A percentile compares a stretch with the other conserved stretches of the same genome.
phyloP scores from a whole-genome alignment of 495 filamentous ascomycete species.

The Penicillium diatomitis region DNA sequence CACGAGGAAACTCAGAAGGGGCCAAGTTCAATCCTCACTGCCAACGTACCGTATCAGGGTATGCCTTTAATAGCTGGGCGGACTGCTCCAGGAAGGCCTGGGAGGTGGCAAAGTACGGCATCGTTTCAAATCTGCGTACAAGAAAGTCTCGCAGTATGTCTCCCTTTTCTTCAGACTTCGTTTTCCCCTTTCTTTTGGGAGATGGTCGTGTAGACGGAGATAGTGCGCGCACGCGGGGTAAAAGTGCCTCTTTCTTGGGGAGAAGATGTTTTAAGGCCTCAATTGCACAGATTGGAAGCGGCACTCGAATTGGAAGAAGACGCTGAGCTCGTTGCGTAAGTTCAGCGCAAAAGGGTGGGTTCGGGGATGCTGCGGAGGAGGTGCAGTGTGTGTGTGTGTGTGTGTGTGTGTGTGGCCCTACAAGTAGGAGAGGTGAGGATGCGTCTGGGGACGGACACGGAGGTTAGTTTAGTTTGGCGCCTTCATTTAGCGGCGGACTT shows the following conservation, averaged over 20 bases:
- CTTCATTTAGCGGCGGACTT: conserved; percentile 14
- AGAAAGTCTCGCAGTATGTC: conserved; percentile 4
- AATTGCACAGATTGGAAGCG: no score
- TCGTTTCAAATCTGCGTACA: conserved; percentile 16
- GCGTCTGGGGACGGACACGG: neutral
- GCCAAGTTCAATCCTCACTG: no score
- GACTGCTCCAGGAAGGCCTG: conserved; percentile 59
- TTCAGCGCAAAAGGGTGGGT: no score
- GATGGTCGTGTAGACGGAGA: neutral
- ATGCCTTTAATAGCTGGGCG: conserved; percentile 50
- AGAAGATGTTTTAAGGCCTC: no score
- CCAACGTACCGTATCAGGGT: conserved; percentile 50
- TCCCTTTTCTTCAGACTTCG: no score
- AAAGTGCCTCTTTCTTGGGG: no score
- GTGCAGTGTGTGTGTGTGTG: neutral
- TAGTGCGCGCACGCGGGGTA: neutral
- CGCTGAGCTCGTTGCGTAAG: no score
- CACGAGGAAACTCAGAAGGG: no score
- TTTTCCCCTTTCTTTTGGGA: neutral
- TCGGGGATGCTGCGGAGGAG: neutral
- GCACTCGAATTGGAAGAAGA: no score
- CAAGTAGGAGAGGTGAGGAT: neutral
- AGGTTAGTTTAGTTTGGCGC: conserved; percentile 4
- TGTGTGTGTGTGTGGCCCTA: neutral
- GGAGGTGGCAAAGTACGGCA: conserved; percentile 53